These are phyloP conservation scores for Trichoderma hamatum DNA, from an alignment of 2,329 filamentous ascomycete genomes.

Conservation along the genomic window DNA sequence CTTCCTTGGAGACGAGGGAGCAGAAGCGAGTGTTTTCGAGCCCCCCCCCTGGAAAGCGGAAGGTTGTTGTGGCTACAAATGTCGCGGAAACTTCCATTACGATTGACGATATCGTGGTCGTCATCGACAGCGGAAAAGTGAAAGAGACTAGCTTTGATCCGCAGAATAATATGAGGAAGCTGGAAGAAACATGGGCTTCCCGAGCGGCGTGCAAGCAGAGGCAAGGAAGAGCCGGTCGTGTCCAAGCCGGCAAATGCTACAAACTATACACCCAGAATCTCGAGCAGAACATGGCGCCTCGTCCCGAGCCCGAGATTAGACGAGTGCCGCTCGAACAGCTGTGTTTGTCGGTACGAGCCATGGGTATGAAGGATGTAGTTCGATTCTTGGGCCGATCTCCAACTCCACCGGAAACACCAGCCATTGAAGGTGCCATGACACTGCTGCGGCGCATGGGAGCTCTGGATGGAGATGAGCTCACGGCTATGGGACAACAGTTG, in stretches of 20 bases:
- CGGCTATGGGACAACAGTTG: slow-evolving; percentile 88
- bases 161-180: slow-evolving; percentile 87
- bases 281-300: slow-evolving; percentile 82
- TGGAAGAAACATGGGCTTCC: slow-evolving; percentile 95
- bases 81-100: slow-evolving; percentile 98
- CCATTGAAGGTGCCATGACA: slow-evolving; percentile 82
- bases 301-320: slow-evolving; percentile 91
- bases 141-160: slow-evolving; percentile 96
- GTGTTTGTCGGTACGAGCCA: slow-evolving; percentile 90
- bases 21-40: slow-evolving; percentile 83
- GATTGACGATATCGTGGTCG: slow-evolving; percentile 94
- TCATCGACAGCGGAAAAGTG: slow-evolving; percentile 92
- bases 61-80: slow-evolving; percentile 93
- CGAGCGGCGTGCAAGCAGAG: slow-evolving; percentile 92
- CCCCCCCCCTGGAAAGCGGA: slow-evolving; percentile 78
- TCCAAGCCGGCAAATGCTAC: slow-evolving; percentile 88
- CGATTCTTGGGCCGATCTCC: slow-evolving; percentile 82
- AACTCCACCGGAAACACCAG: slow-evolving; percentile 82
- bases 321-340: slow-evolving; percentile 92
- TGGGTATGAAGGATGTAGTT: slow-evolving; percentile 84
- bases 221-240: slow-evolving; percentile 88
- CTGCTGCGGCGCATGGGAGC: slow-evolving; percentile 85
- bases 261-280: slow-evolving; percentile 90
- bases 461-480: slow-evolving; percentile 81
- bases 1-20: slow-evolving; percentile 84